phyloP scores from a whole-genome alignment of 208 protist species.

The Acanthamoeba quina region DNA sequence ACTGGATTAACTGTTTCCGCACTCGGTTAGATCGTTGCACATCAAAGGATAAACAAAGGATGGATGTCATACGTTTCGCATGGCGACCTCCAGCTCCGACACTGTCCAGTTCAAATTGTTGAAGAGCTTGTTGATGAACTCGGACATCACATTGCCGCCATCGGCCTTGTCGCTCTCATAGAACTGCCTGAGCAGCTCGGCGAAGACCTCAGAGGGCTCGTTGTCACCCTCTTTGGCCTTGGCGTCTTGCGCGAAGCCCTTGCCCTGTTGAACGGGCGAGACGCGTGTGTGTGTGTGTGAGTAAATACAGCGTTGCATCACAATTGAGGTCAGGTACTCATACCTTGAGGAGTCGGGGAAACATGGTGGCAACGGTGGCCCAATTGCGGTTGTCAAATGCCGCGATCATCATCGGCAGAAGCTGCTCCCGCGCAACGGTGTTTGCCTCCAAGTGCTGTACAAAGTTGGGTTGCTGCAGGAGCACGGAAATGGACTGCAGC shows the following conservation, averaged over 20 bases:
- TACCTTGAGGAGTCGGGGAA: slow-evolving; percentile 59
- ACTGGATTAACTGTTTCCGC: not conserved
- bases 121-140: slow-evolving; percentile 78
- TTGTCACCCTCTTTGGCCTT: not conserved
- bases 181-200: not conserved
- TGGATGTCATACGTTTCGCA: slow-evolving; percentile 22
- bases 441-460: slow-evolving; percentile 53
- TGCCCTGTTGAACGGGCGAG: not conserved
- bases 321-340: not conserved
- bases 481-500: slow-evolving; percentile 68
- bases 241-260: slow-evolving; percentile 61
- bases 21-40: not conserved
- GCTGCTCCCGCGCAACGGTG: not conserved
- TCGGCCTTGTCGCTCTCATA: slow-evolving; percentile 51
- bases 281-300: not conserved
- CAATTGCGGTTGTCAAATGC: slow-evolving; percentile 73
- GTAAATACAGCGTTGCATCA: not conserved
- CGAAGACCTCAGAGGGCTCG: not conserved
- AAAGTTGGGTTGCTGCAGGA: slow-evolving; percentile 70
- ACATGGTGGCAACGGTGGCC: slow-evolving; percentile 69
- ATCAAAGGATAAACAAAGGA: not conserved
- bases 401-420: slow-evolving; percentile 47
- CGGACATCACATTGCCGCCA: not conserved
- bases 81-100: slow-evolving; percentile 77
- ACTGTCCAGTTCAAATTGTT: slow-evolving; percentile 81